A percentile compares a stretch with the other conserved stretches of the same genome.
Evolutionary conservation across 805 yeast species (phyloP).

Genomic region (Isabelozyma pseudorhagii): DNA sequence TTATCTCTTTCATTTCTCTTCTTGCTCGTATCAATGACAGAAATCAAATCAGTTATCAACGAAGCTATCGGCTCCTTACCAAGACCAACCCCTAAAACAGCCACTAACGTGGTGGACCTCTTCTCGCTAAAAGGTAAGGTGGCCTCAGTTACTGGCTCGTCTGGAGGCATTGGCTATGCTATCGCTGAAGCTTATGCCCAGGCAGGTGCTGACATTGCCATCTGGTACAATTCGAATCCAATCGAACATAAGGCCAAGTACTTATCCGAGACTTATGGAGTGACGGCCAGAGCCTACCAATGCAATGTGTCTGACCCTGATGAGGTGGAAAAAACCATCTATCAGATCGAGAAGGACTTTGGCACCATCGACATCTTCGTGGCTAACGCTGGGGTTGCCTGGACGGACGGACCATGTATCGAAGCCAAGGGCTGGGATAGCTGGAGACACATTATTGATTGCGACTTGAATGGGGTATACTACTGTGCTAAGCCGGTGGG

Average conservation of each 20-base stretch:
- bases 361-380: slow-evolving; percentile 81
- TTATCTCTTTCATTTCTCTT: background rate
- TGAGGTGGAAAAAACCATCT: slow-evolving; percentile 48
- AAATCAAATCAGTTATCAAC: slow-evolving; percentile 8
- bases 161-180: slow-evolving; percentile 78
- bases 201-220: slow-evolving; percentile 77
- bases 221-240: slow-evolving; percentile 48
- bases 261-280: slow-evolving; percentile 55
- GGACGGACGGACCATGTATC: slow-evolving; percentile 60
- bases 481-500: slow-evolving; percentile 44
- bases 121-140: slow-evolving; percentile 80
- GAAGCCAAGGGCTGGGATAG: slow-evolving; percentile 33
- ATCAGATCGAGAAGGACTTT: slow-evolving; percentile 59
- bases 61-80: slow-evolving; percentile 45
- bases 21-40: background rate
- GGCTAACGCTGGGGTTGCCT: slow-evolving; percentile 87
- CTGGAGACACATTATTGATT: slow-evolving; percentile 36
- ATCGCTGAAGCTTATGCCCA: slow-evolving; percentile 82
- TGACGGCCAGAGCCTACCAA: slow-evolving; percentile 61
- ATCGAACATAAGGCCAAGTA: slow-evolving; percentile 61
- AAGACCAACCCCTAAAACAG: slow-evolving; percentile 48
- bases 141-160: slow-evolving; percentile 83
- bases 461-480: slow-evolving; percentile 41
- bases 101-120: slow-evolving; percentile 56
- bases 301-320: slow-evolving; percentile 51